phyloP scores from a whole-genome alignment of 345 rosid species.

The Crucihimalaya himalaica region DNA sequence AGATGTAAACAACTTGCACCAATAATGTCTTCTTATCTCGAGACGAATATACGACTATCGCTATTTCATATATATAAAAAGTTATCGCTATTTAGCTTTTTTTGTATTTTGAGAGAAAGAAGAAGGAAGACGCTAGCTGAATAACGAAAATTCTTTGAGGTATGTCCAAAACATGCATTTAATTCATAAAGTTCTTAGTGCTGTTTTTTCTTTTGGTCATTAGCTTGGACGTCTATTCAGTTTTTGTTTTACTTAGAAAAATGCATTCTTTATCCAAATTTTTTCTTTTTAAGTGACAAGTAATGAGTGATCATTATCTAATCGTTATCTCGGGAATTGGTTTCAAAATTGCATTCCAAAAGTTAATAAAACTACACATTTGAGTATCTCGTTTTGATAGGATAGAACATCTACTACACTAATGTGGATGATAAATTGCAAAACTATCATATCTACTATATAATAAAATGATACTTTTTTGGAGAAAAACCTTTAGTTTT shows the following conservation, averaged over 20 bases:
- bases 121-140: constrained; percentile 2
- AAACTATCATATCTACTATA: too few relatives aligned
- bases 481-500: too few relatives aligned
- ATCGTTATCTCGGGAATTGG: background rate
- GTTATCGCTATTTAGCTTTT: constrained; percentile 5
- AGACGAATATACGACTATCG: background rate
- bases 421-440: too few relatives aligned
- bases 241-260: background rate
- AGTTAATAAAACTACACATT: background rate
- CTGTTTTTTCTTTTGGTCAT: constrained; percentile 15
- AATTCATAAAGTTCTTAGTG: constrained; percentile 32
- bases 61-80: background rate
- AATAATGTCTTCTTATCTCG: constrained; percentile 6
- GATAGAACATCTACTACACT: too few relatives aligned
- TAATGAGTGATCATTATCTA: background rate
- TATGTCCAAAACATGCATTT: constrained; percentile 27
- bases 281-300: background rate
- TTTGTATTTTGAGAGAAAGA: constrained; percentile 24
- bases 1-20: constrained; percentile 8
- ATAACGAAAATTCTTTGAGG: constrained; percentile 14
- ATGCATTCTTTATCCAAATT: constrained; percentile 6
- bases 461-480: too few relatives aligned
- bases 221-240: background rate
- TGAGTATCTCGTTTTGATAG: background rate
- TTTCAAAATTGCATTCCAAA: background rate